Evolutionary conservation across 2,329 filamentous ascomycete genomes (phyloP).

Genomic region (Fusarium hainanense): DNA sequence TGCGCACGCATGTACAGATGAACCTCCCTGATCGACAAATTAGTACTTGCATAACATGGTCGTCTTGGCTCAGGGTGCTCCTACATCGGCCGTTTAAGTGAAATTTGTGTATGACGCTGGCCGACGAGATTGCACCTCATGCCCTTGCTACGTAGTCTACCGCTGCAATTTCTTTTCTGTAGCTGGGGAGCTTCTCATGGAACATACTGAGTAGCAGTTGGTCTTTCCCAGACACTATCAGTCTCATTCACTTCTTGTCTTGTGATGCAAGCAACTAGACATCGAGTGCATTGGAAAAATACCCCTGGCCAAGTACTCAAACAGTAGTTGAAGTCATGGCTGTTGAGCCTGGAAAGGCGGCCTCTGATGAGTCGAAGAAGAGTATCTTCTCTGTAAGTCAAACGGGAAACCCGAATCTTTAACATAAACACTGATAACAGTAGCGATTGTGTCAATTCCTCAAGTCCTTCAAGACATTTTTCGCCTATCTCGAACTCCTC

Average conservation of each 20-base stretch:
- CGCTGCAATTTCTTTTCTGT: not conserved
- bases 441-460: not conserved
- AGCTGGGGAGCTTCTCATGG: not conserved
- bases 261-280: not conserved
- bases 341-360: constrained; percentile 20
- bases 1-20: not conserved
- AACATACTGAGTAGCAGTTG: not conserved
- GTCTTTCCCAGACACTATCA: not conserved
- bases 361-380: constrained; percentile 23
- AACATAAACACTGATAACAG: not conserved
- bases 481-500: constrained; percentile 56
- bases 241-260: not conserved
- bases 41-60: not conserved
- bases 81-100: constrained; percentile 22
- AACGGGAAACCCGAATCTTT: not conserved
- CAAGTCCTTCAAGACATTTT: constrained; percentile 24
- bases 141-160: not conserved
- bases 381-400: constrained; percentile 28
- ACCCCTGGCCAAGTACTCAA: not conserved
- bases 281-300: not conserved
- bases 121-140: not conserved
- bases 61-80: constrained; percentile 11
- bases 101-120: not conserved
- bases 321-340: constrained; percentile 20
- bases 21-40: not conserved